Evolutionary conservation across 2,329 filamentous ascomycete species (phyloP).

Genomic region (Trichoderma sp.): DNA sequence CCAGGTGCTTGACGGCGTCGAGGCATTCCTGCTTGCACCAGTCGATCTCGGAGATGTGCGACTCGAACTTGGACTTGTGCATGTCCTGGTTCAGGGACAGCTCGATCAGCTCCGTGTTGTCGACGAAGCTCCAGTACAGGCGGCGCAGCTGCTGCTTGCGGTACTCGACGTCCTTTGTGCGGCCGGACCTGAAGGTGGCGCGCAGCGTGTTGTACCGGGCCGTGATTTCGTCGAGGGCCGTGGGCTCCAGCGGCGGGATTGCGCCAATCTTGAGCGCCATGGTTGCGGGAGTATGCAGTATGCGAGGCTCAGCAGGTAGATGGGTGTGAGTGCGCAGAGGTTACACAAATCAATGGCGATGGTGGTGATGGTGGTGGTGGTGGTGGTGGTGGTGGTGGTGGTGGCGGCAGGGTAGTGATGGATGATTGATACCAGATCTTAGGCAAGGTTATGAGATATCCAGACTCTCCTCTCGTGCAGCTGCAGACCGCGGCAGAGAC

Average conservation of each 20-base stretch:
- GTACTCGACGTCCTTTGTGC: constrained; percentile 81
- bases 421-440: neutral
- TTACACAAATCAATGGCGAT: neutral
- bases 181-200: constrained; percentile 74
- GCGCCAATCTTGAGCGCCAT: constrained; percentile 47
- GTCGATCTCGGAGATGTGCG: constrained; percentile 72
- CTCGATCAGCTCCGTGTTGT: constrained; percentile 72
- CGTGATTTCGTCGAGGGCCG: constrained; percentile 68
- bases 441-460: neutral
- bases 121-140: constrained; percentile 90
- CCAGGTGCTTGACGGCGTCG: constrained; percentile 75
- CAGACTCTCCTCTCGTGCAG: neutral
- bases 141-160: constrained; percentile 85
- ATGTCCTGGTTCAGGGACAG: constrained; percentile 80
- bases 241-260: constrained; percentile 59
- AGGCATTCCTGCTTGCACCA: constrained; percentile 83
- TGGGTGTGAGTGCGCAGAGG: neutral
- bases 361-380: neutral
- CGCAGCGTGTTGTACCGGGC: constrained; percentile 63
- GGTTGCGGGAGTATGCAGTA: neutral
- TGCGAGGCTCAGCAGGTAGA: neutral
- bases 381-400: no score
- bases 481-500: neutral
- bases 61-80: constrained; percentile 76
- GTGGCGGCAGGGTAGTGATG: neutral